These are phyloP conservation scores for Penicillium psychrofluorescens DNA, from an alignment of 495 filamentous ascomycete genomes.

Conservation along the genomic window DNA sequence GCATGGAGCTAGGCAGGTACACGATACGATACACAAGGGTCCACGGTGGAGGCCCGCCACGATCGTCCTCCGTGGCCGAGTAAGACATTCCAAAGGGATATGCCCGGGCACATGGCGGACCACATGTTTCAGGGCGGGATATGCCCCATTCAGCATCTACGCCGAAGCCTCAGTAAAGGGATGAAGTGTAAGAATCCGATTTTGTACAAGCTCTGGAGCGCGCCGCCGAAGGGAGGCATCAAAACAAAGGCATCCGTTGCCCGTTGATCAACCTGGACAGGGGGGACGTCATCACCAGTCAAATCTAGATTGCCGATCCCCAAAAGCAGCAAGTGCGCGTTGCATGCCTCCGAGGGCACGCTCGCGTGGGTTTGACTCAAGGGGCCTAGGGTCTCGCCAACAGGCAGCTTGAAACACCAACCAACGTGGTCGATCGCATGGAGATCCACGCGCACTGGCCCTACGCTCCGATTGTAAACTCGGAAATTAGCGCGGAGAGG, in stretches of 20 bases:
- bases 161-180: constrained; percentile 20
- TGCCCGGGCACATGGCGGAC: constrained; percentile 15
- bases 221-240: no score
- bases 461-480: not conserved
- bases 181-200: not conserved
- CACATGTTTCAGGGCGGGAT: constrained; percentile 18
- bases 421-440: constrained; percentile 34
- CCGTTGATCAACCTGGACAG: not conserved
- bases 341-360: no score
- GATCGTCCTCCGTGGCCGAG: constrained; percentile 1
- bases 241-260: constrained; percentile 10
- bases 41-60: constrained; percentile 3
- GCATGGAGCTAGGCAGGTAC: constrained; percentile 17
- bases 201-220: not conserved
- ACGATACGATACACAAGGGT: constrained; percentile 8
- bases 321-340: no score
- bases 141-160: constrained; percentile 8
- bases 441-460: constrained; percentile 13
- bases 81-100: not conserved
- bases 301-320: no score
- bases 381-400: constrained; percentile 6
- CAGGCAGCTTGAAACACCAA: constrained; percentile 18
- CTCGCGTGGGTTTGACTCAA: not conserved
- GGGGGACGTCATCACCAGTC: constrained; percentile 4
- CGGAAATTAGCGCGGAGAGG: constrained; percentile 4